Evolutionary conservation across 306 rosid species (phyloP).

Genomic region (Geum urbanum): DNA sequence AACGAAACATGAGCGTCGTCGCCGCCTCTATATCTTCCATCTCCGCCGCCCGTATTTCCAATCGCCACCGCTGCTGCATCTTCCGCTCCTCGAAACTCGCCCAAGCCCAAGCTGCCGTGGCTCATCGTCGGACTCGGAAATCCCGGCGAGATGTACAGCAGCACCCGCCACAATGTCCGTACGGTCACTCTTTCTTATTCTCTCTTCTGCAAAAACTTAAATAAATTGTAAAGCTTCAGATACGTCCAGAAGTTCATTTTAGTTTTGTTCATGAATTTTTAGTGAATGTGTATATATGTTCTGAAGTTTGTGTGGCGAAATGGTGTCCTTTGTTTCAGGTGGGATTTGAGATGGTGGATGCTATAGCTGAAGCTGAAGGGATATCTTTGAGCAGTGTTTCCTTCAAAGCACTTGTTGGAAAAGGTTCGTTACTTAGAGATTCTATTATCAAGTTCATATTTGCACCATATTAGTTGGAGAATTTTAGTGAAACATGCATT

Average conservation of each 20-base stretch:
- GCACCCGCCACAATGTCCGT: slow-evolving; percentile 72
- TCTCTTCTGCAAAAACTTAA: background rate
- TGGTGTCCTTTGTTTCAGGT: slow-evolving; percentile 42
- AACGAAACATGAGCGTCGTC: slow-evolving; percentile 33
- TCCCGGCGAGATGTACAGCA: slow-evolving; percentile 58
- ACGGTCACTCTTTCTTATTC: background rate
- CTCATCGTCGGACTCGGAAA: slow-evolving; percentile 83
- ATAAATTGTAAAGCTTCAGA: too few relatives aligned
- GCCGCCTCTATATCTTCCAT: slow-evolving; percentile 37
- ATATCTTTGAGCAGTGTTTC: slow-evolving; percentile 62
- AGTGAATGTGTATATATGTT: too few relatives aligned
- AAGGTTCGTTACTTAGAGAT: slow-evolving; percentile 36
- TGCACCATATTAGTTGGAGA: background rate
- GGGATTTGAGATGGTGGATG: slow-evolving; percentile 92
- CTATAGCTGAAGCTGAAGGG: slow-evolving; percentile 88
- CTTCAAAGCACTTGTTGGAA: slow-evolving; percentile 77
- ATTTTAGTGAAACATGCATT: too few relatives aligned
- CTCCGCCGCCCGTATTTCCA: slow-evolving; percentile 24
- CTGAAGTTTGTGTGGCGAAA: background rate
- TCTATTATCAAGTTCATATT: background rate
- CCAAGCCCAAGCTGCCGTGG: slow-evolving; percentile 59
- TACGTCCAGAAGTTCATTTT: too few relatives aligned
- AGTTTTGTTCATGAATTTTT: too few relatives aligned
- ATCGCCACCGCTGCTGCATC: slow-evolving; percentile 25
- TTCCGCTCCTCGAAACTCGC: slow-evolving; percentile 26